phyloP scores from a whole-genome alignment of 257 asterid species.

The Forsythia viridissima region DNA sequence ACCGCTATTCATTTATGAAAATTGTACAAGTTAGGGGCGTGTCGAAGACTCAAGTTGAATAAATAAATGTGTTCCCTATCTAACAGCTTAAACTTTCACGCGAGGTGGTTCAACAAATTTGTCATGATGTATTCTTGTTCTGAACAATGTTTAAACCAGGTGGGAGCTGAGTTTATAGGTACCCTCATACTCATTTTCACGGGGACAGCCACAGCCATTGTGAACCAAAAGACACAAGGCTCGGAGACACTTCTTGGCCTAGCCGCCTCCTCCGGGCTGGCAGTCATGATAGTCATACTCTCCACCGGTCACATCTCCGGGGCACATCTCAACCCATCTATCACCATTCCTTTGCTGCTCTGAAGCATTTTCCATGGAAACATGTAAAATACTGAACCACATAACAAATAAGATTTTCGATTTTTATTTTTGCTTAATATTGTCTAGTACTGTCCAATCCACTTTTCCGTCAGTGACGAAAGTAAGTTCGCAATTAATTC shows the following conservation, averaged over 20 bases:
- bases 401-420: neutral
- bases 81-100: too few species aligned
- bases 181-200: constrained; percentile 71
- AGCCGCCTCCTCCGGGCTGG: constrained; percentile 74
- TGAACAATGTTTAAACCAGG: constrained; percentile 38
- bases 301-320: constrained; percentile 98
- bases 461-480: neutral
- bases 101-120: too few species aligned
- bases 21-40: too few species aligned
- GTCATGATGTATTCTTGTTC: neutral
- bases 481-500: too few species aligned
- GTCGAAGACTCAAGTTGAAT: too few species aligned
- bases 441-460: neutral
- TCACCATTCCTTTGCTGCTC: constrained; percentile 89
- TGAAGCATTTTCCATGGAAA: constrained; percentile 86
- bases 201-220: constrained; percentile 73
- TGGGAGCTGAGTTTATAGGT: constrained; percentile 92
- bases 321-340: constrained; percentile 85
- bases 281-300: constrained; percentile 85
- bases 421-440: neutral
- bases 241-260: constrained; percentile 71
- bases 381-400: constrained; percentile 35
- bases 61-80: too few species aligned
- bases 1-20: neutral
- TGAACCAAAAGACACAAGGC: constrained; percentile 74